These are phyloP conservation scores for Plasmodium blacklocki DNA, from an alignment of 169 alveolate species.

Conservation along the genomic window DNA sequence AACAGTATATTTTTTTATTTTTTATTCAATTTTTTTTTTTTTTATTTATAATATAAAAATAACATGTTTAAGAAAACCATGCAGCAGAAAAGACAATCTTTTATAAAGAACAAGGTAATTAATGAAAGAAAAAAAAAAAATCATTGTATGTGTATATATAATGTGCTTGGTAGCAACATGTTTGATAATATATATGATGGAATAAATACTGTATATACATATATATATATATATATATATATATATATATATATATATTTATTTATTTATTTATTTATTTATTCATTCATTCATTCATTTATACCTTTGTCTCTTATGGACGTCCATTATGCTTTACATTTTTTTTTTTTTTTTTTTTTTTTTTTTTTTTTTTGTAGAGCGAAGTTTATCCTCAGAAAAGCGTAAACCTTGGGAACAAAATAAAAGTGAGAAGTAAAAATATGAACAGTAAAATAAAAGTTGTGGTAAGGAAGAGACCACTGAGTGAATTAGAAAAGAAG, in stretches of 20 bases:
- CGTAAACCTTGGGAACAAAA: constrained; percentile 49
- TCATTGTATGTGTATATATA: not conserved
- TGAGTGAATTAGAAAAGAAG: constrained; percentile 91
- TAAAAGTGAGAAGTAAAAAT: constrained; percentile 21
- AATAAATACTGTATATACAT: not conserved
- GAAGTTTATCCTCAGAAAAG: constrained; percentile 63
- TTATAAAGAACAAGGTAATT: constrained; percentile 40
- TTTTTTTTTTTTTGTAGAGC: constrained; percentile 15
- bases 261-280: too few species aligned
- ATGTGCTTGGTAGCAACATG: not conserved
- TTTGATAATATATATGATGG: not conserved
- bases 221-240: not conserved
- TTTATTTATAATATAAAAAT: not conserved
- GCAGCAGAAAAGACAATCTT: constrained; percentile 75
- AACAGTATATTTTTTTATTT: too few species aligned
- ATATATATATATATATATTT: not conserved
- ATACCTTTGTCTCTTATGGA: not conserved
- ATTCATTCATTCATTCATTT: too few species aligned
- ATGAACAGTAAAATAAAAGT: constrained; percentile 88
- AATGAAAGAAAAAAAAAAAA: constrained; percentile 12
- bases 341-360: not conserved
- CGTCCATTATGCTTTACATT: not conserved
- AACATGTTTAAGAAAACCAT: constrained; percentile 51
- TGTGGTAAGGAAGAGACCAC: constrained; percentile 96
- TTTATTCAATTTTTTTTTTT: too few species aligned